A percentile compares a stretch with the other conserved stretches of the same genome.
Evolutionary conservation across 2,329 filamentous ascomycete genomes (phyloP).

Genomic region (Fusarium chuoi): DNA sequence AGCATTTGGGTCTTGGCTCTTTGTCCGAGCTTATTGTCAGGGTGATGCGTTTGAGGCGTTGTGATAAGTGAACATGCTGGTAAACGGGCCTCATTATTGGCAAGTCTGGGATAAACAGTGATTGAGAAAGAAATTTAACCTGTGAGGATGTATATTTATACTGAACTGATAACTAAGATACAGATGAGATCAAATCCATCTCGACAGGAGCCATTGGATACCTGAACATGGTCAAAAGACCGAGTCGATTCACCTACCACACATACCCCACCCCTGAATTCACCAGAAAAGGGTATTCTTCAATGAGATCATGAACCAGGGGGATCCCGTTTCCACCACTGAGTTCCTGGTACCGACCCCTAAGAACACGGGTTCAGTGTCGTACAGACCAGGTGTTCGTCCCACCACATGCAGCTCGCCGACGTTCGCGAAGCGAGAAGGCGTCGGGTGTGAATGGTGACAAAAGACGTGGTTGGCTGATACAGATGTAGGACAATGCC

Average conservation of each 20-base stretch:
- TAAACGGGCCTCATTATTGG: background rate
- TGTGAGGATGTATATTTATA: background rate
- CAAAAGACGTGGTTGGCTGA: slow-evolving; percentile 13
- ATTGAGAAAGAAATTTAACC: background rate
- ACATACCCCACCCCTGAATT: background rate
- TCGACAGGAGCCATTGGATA: background rate
- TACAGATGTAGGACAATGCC: slow-evolving; percentile 8
- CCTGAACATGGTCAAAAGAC: background rate
- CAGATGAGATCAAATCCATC: no score
- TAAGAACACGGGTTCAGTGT: slow-evolving; percentile 3
- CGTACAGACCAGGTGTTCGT: slow-evolving; percentile 29
- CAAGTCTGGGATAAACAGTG: background rate
- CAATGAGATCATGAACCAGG: background rate
- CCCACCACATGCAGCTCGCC: slow-evolving; percentile 31
- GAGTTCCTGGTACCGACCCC: background rate
- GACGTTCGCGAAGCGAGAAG: slow-evolving; percentile 38
- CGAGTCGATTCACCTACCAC: background rate
- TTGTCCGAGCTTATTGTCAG: background rate
- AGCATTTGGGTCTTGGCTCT: background rate
- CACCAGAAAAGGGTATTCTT: background rate
- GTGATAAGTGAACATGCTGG: background rate
- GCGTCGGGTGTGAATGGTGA: slow-evolving; percentile 12
- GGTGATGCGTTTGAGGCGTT: background rate
- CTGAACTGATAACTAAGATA: background rate
- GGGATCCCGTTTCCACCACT: background rate